Evolutionary conservation across 345 rosid species (phyloP), one percentile per base, ranked within the genome.

Genomic region (Aquilaria malaccensis): DNA sequence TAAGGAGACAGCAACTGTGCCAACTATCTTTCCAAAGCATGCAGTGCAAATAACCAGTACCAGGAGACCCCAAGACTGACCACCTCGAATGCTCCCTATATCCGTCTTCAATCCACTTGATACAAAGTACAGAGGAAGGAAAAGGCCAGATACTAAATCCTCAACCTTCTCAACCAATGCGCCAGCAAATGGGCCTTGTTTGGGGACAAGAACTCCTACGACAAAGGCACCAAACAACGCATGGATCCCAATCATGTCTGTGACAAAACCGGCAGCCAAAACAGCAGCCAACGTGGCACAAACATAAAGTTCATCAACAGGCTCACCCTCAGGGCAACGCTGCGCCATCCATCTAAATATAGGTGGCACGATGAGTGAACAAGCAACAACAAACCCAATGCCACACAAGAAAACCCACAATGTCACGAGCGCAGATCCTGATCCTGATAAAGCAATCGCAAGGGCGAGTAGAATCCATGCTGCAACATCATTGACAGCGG

Each of bases 401-500:
- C 90, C 97, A 30, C 77, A 70, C 30, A 90, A 33, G 29, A 90
- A 60, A 12, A 90, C 95, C 97, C 97, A 90, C 9, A 90, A 53
- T 1, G 97, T 67, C 11, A 77, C 78, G 29, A 87, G 70, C 2
- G 85, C 82, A 14, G 97, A 87, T 9, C 71, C 72, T 11, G 79
- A 50, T 41, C 90, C 88, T 0, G 89, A 74, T 47, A 87, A 79
- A 33, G 95, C 87, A 33, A 89, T 63, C 15, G 95, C 97, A 7
- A 89, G 88, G 52, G 95, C 95, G 9, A 89, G 92, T 7, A 89
- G 79, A 64, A 89, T 68, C 97, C 95, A 89, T 7, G 97, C 97
- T 2, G 83, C 81, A 12, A 89, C 75, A 56, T 89, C 97, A 49
- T 83, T 87, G 49, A 89, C 83, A 0, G 92, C 95, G 1, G 95